Evolutionary conservation across 768 basidiomycete species (phyloP).

Genomic region (Gloeophyllum trabeum): DNA sequence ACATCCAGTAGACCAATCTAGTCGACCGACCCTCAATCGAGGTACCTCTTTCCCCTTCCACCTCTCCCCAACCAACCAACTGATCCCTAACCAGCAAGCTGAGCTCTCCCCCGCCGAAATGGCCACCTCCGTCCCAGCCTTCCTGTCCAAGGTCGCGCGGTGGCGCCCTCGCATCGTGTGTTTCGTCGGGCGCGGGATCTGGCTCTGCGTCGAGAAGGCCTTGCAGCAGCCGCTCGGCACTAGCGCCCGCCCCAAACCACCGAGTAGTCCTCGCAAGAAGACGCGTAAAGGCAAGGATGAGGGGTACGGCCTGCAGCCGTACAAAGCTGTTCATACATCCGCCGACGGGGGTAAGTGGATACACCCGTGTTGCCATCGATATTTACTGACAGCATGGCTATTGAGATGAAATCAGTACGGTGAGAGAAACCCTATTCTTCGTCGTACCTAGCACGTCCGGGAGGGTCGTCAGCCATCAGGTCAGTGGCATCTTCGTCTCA

Average conservation of each 20-base stretch:
- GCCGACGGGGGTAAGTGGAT: slow-evolving; percentile 3
- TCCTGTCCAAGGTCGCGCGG: slow-evolving; percentile 47
- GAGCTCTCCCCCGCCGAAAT: slow-evolving; percentile 47
- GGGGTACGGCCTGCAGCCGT: slow-evolving; percentile 34
- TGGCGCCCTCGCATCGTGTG: slow-evolving; percentile 59
- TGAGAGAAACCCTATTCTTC: slow-evolving; percentile 57
- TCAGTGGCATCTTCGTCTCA: slow-evolving; percentile 16
- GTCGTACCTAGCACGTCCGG: slow-evolving; percentile 73
- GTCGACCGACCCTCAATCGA: slow-evolving; percentile 59
- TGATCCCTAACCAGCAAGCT: slow-evolving; percentile 26
- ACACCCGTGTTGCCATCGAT: background rate
- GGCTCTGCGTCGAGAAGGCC: slow-evolving; percentile 21
- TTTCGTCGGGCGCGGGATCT: slow-evolving; percentile 70
- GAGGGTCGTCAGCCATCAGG: slow-evolving; percentile 62
- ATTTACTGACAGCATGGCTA: background rate
- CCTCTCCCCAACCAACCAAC: background rate
- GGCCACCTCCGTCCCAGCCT: slow-evolving; percentile 35
- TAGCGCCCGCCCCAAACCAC: background rate
- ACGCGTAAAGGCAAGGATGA: slow-evolving; percentile 10
- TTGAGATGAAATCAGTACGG: slow-evolving; percentile 1
- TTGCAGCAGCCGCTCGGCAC: background rate
- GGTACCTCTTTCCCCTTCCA: slow-evolving; percentile 20
- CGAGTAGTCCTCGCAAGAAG: background rate
- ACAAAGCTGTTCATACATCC: slow-evolving; percentile 31
- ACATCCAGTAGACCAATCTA: slow-evolving; percentile 51